Base-by-base conservation (phyloP, 768 basidiomycete species). In the Butyriboletus loyo region DNA sequence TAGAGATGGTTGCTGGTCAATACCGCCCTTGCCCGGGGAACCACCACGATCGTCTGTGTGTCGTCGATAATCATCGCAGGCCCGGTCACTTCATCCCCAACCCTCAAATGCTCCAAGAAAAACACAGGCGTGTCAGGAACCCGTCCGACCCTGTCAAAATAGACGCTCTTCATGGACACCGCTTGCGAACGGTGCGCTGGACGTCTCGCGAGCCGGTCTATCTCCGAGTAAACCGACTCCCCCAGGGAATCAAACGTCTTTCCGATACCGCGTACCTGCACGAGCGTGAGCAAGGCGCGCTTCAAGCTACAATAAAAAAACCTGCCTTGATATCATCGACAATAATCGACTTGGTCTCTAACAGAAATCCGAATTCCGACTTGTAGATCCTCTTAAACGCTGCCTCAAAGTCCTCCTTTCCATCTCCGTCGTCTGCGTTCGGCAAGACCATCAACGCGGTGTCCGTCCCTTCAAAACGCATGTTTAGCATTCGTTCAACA, bases 21-120 rank as follows among this genome's bases (percentile, higher is more conserved):
- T 8, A 87, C 72, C 19, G 82, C 87, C 64, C 69, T 80, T 45
- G 87, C 83, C 15, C 78, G 83, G 0, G 91, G 88, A 21, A 92
- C 83, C 5, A 98, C 71, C 30, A 98, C 87, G 54, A 98, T 91
- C 22, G 95, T 97, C 74, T 97, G 96, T 21, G 95, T 98, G 59
- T 91, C 77, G 69, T 98, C 95, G 61, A 97, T 90, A 55, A 98
- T 87, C 82, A 98, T 87, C 32, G 93, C 92, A 9, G 96, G 94
- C 8, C 95, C 96, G 39, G 79, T 70, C 25, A 96, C 74, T 36
- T 76, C 73, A 51, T 92, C 87, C 4, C 93, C 94, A 13, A 84
- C 73, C 0, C 72, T 74, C 52, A 98, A 70, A 14, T 74, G 72
- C 38, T 81, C 82, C 54, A 98, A 72, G 60, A 85, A 63, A 67